These are phyloP conservation scores for Heterobasidion parviporum DNA, from an alignment of 1,284 basidiomycete species.

Conservation along the genomic window DNA sequence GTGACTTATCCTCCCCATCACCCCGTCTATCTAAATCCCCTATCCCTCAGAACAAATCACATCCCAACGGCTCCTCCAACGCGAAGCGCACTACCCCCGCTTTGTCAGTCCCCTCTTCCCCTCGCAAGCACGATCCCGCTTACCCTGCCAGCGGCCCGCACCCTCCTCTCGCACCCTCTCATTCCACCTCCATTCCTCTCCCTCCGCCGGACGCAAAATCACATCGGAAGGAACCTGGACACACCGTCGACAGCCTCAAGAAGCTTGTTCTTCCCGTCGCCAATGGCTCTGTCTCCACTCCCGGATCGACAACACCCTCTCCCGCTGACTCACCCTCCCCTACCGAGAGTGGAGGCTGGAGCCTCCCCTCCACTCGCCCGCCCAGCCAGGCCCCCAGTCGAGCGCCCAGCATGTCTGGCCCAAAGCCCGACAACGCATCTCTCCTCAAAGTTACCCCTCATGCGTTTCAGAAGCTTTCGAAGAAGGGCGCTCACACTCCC, in stretches of 20 bases:
- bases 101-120: slow-evolving; percentile 8
- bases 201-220: slow-evolving; percentile 45
- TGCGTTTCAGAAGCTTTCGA: slow-evolving; percentile 10
- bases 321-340: slow-evolving; percentile 36
- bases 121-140: slow-evolving; percentile 2
- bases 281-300: slow-evolving; percentile 20
- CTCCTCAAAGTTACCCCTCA: background rate
- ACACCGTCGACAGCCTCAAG: slow-evolving; percentile 39
- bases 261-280: slow-evolving; percentile 24
- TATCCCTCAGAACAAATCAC: slow-evolving; percentile 3
- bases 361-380: slow-evolving; percentile 53
- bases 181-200: slow-evolving; percentile 30
- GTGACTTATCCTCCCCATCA: slow-evolving; percentile 11
- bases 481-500: slow-evolving; percentile 15
- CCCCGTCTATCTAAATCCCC: slow-evolving; percentile 15
- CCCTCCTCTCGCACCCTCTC: slow-evolving; percentile 3
- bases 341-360: slow-evolving; percentile 53
- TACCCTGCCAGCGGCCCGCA: slow-evolving; percentile 9
- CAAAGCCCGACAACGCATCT: slow-evolving; percentile 13
- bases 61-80: slow-evolving; percentile 9
- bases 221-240: slow-evolving; percentile 49
- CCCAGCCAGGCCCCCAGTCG: slow-evolving; percentile 40
- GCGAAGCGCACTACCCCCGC: slow-evolving; percentile 15
- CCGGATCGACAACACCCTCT: slow-evolving; percentile 29
- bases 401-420: slow-evolving; percentile 34